These are phyloP conservation scores for Flaveria robusta DNA, from an alignment of 129 eudicot genomes.

Conservation along the genomic window DNA sequence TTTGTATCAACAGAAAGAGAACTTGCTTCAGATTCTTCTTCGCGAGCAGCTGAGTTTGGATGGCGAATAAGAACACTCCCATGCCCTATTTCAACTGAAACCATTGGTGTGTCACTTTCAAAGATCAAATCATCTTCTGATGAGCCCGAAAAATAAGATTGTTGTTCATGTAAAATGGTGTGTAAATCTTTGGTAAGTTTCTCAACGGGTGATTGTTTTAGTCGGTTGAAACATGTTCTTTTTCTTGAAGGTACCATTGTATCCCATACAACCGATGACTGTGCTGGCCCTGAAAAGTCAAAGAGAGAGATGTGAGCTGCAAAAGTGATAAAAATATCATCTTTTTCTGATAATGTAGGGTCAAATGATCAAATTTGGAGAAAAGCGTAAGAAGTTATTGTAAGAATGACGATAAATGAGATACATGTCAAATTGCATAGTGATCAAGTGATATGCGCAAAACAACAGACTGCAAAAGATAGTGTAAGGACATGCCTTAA, in stretches of 20 bases:
- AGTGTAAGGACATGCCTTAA: not conserved
- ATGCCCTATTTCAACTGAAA: constrained; percentile 96
- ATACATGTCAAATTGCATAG: not conserved
- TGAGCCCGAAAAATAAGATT: constrained; percentile 71
- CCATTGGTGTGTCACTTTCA: constrained; percentile 91
- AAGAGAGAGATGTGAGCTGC: constrained; percentile 3
- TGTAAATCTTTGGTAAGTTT: constrained; percentile 85
- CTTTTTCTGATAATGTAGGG: not conserved
- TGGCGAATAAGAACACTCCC: constrained; percentile 97
- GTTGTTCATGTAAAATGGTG: constrained; percentile 86
- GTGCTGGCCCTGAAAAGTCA: constrained; percentile 67
- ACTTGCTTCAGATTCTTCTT: constrained; percentile 99
- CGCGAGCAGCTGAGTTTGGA: constrained; percentile 74
- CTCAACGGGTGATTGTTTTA: constrained; percentile 88
- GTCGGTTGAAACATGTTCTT: constrained; percentile 76
- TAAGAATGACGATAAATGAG: not conserved
- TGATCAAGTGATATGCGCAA: constrained; percentile 5
- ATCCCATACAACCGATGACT: constrained; percentile 88
- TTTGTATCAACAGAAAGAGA: constrained; percentile 90
- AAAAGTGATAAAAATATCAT: not conserved
- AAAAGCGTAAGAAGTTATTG: not conserved
- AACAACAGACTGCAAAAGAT: not conserved
- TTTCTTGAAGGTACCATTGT: constrained; percentile 86
- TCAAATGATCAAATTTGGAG: not conserved
- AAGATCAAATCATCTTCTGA: constrained; percentile 90